These are phyloP conservation scores for Sanghuangporus sanghuang DNA, from an alignment of 1,284 basidiomycete genomes.

Conservation along the genomic window DNA sequence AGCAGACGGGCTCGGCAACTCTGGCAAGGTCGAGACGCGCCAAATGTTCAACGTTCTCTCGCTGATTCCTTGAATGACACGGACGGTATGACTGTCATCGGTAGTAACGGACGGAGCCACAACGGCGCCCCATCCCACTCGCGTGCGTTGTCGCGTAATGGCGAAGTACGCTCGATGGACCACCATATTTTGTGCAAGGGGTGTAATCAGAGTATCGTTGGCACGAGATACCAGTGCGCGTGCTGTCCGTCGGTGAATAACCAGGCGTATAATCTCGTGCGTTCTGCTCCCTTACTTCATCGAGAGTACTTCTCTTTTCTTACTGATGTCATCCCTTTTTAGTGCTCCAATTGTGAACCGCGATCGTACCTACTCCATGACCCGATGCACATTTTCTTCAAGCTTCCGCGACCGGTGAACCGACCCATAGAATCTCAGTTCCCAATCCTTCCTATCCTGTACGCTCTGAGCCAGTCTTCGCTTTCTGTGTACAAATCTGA, in stretches of 20 bases:
- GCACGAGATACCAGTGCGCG: conserved; percentile 72
- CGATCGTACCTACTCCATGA: conserved; percentile 77
- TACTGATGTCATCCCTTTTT: conserved; percentile 4
- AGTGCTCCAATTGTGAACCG: conserved; percentile 79
- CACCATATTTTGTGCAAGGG: conserved; percentile 55
- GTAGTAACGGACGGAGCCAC: conserved; percentile 27
- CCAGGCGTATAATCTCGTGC: conserved; percentile 58
- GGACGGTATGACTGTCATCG: conserved; percentile 61
- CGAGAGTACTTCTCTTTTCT: neutral
- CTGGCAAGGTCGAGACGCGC: conserved; percentile 74
- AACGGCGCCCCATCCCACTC: conserved; percentile 1
- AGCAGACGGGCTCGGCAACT: conserved; percentile 68
- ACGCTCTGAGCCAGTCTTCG: conserved; percentile 20
- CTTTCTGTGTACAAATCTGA: neutral
- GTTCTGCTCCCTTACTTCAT: conserved; percentile 19
- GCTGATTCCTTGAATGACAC: conserved; percentile 56
- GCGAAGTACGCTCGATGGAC: conserved; percentile 35
- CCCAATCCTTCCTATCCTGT: conserved; percentile 71
- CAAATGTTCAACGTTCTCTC: conserved; percentile 43
- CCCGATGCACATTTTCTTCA: conserved; percentile 82
- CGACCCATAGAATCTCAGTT: conserved; percentile 54
- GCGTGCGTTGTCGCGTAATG: conserved; percentile 20
- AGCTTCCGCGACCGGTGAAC: conserved; percentile 73
- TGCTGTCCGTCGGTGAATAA: conserved; percentile 63
- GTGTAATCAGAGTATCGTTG: conserved; percentile 61